Conservation (phyloP, 169 alveolate species). For the Babesia divergens region DNA sequence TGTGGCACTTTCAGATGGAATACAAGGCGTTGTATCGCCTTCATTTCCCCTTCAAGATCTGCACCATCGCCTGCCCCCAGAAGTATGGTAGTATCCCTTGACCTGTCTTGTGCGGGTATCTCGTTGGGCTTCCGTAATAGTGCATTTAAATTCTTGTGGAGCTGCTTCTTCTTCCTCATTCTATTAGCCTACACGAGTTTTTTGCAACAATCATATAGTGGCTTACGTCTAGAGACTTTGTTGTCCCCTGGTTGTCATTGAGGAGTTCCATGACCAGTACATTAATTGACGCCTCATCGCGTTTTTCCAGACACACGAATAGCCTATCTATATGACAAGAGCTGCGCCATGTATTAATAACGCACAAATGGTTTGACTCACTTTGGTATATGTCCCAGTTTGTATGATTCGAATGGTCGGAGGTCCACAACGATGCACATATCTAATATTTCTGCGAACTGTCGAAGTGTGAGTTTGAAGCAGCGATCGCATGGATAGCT, state of each 20-base stretch:
- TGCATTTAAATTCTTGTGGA: not conserved
- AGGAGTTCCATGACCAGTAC: conserved; percentile 1
- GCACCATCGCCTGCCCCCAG: conserved; percentile 60
- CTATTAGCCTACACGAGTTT: not conserved
- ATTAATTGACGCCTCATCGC: not conserved
- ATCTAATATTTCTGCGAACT: conserved; percentile 20
- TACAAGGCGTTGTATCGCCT: conserved; percentile 15
- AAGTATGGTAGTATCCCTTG: conserved; percentile 10
- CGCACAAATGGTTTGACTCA: not conserved
- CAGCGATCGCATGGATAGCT: conserved; percentile 44
- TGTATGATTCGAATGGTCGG: conserved; percentile 53
- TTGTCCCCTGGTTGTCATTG: not conserved
- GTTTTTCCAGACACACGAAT: conserved; percentile 10
- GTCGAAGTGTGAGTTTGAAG: conserved; percentile 34
- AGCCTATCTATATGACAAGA: conserved; percentile 37
- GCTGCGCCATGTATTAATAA: not conserved
- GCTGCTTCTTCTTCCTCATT: conserved; percentile 12
- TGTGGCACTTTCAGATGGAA: conserved; percentile 40
- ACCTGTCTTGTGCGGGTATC: conserved; percentile 10
- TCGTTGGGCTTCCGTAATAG: not conserved
- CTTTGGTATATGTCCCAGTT: conserved; percentile 48
- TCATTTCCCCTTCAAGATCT: conserved; percentile 33
- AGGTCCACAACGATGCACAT: conserved; percentile 39
- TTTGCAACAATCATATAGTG: too few relatives aligned
- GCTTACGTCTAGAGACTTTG: conserved; percentile 7